Evolutionary conservation across 805 yeast species (phyloP).

Genomic region (Cyberlindnera euphorbiiphila): DNA sequence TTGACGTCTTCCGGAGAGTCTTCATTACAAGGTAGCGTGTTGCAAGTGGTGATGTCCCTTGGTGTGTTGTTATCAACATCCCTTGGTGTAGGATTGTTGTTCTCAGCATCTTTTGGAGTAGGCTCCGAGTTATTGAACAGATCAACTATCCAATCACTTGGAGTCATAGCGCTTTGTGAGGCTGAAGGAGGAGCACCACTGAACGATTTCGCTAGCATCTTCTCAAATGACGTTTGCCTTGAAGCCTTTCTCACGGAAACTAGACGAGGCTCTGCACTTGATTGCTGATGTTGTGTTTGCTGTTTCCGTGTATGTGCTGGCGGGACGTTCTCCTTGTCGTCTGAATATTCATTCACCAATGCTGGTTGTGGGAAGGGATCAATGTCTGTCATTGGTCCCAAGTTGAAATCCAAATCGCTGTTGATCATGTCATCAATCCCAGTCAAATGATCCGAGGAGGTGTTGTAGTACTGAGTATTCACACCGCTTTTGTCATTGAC

Average conservation of each 20-base stretch:
- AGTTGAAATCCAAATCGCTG: conserved; percentile 29
- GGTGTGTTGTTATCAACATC: conserved; percentile 26
- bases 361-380: conserved; percentile 27
- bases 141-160: conserved; percentile 28
- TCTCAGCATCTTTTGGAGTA: conserved; percentile 25
- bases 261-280: conserved; percentile 7
- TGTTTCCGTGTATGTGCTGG: conserved; percentile 24
- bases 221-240: conserved; percentile 37
- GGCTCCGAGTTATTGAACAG: conserved; percentile 23
- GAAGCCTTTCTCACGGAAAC: conserved; percentile 20
- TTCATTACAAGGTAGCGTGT: conserved; percentile 29
- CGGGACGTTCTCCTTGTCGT: conserved; percentile 37
- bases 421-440: conserved; percentile 31
- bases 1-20: conserved; percentile 24
- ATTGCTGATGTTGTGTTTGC: conserved; percentile 5
- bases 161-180: conserved; percentile 17
- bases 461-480: conserved; percentile 13
- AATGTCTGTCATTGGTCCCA: conserved; percentile 30
- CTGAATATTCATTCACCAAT: conserved; percentile 4
- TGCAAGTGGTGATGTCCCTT: conserved; percentile 29
- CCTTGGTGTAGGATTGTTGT: conserved; percentile 15
- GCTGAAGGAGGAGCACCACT: conserved; percentile 23
- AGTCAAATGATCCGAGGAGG: conserved; percentile 34
- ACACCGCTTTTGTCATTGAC: conserved; percentile 2
- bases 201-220: conserved; percentile 36